A percentile compares a stretch with the other conserved stretches of the same genome.
Evolutionary conservation across 805 yeast genomes (phyloP).

Genomic region (Schwanniomyces yamadae): DNA sequence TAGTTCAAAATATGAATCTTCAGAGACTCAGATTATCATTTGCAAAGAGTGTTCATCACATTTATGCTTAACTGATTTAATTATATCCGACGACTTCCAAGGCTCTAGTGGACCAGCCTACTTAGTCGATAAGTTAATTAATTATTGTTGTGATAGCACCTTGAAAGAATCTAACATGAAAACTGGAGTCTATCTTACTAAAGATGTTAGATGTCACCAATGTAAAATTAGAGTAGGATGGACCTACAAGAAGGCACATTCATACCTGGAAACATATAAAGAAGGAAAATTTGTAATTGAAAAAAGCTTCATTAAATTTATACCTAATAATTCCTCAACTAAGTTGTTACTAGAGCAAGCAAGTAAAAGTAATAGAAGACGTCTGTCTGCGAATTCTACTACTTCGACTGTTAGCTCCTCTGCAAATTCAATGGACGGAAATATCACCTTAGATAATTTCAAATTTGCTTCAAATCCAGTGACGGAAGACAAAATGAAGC

Average conservation of each 20-base stretch:
- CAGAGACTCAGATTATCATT: conserved; percentile 37
- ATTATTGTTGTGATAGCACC: conserved; percentile 24
- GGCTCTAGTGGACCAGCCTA: conserved; percentile 43
- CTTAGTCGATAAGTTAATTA: conserved; percentile 40
- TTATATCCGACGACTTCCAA: conserved; percentile 37
- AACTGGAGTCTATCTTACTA: conserved; percentile 39
- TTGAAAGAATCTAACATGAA: conserved; percentile 36
- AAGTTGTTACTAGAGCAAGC: conserved; percentile 34
- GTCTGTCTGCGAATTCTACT: conserved; percentile 11
- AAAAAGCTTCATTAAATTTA: conserved; percentile 30
- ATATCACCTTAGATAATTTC: conserved; percentile 11
- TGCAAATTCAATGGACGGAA: conserved; percentile 3
- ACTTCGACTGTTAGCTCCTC: conserved; percentile 6
- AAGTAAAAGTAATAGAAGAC: conserved; percentile 14
- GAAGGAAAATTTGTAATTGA: conserved; percentile 48
- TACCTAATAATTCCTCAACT: conserved; percentile 35
- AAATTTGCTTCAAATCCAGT: conserved; percentile 10
- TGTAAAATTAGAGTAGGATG: conserved; percentile 38
- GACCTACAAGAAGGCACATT: conserved; percentile 39
- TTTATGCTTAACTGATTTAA: conserved; percentile 35
- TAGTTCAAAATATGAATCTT: conserved; percentile 32
- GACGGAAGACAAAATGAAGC: conserved; percentile 1
- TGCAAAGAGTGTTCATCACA: conserved; percentile 43
- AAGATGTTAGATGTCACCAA: conserved; percentile 39
- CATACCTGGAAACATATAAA: conserved; percentile 36